Conservation (phyloP, 2,329 filamentous ascomycete genomes). For the Colletotrichum liaoningense region DNA sequence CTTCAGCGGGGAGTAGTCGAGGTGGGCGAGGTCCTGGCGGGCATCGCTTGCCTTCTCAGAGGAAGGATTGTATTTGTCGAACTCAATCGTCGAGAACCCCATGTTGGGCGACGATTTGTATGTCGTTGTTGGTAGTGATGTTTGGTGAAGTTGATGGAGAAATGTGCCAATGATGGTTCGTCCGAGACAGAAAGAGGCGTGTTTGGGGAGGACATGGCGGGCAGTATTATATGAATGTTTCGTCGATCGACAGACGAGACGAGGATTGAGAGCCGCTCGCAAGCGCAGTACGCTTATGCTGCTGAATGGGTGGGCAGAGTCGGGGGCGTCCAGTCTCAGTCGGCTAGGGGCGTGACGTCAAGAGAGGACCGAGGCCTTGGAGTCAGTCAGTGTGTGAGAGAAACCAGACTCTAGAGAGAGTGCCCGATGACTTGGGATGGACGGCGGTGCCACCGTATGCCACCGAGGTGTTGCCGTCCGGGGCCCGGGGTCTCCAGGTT, state of each 20-base stretch:
- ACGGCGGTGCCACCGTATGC: background rate
- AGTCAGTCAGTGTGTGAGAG: conserved; percentile 1
- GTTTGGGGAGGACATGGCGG: conserved; percentile 6
- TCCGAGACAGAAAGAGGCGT: conserved; percentile 6
- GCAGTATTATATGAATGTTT: conserved; percentile 32
- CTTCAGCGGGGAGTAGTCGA: conserved; percentile 58
- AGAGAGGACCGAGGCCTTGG: conserved; percentile 22
- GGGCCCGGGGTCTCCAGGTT: conserved; percentile 32
- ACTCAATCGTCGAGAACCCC: conserved; percentile 47
- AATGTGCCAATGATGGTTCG: conserved; percentile 23
- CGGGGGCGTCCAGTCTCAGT: conserved; percentile 19
- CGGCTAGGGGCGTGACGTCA: conserved; percentile 31
- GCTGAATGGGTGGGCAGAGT: background rate
- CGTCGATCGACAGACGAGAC: conserved; percentile 17
- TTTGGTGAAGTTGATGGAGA: background rate
- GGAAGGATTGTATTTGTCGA: conserved; percentile 56
- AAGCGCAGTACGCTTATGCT: background rate
- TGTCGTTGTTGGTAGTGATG: conserved; percentile 59
- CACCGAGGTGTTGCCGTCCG: conserved; percentile 31
- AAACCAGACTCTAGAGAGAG: background rate
- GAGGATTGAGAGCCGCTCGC: background rate
- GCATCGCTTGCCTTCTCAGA: conserved; percentile 48
- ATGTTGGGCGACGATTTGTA: conserved; percentile 31
- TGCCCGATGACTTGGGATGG: conserved; percentile 32
- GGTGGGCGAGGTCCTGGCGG: conserved; percentile 48